These are phyloP conservation scores for Ceratocystis eucalypticola DNA, from an alignment of 2,329 filamentous ascomycete genomes.

Conservation along the genomic window DNA sequence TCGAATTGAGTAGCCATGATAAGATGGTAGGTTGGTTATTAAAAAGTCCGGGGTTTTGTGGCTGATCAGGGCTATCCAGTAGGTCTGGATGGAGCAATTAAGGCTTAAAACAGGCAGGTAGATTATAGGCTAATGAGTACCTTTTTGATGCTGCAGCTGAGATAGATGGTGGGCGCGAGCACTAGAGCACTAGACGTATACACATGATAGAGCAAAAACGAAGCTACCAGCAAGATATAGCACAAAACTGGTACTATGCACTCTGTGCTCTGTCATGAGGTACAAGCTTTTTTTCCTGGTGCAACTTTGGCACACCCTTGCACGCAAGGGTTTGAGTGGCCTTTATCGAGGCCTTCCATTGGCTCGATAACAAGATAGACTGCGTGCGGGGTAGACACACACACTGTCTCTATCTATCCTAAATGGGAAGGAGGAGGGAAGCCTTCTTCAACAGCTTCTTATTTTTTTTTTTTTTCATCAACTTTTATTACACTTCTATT, in stretches of 20 bases:
- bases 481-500: neutral
- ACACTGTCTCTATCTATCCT: conserved; percentile 5
- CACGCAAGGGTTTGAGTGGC: conserved; percentile 9
- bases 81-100: neutral
- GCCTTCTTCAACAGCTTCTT: neutral
- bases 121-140: neutral
- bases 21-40: neutral
- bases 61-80: neutral
- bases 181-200: neutral
- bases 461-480: neutral
- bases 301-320: neutral
- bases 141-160: neutral
- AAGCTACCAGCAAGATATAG: neutral
- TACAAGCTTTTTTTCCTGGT: conserved; percentile 2
- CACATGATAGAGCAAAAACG: neutral
- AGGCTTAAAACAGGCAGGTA: neutral
- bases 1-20: conserved; percentile 10
- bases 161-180: neutral
- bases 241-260: neutral
- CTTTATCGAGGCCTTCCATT: neutral
- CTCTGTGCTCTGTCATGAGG: neutral
- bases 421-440: neutral
- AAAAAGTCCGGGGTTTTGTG: neutral
- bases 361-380: conserved; percentile 8
- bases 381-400: neutral